These are phyloP conservation scores for Trichoderma brevicompactum DNA, from an alignment of 2,329 filamentous ascomycete genomes.

Conservation along the genomic window DNA sequence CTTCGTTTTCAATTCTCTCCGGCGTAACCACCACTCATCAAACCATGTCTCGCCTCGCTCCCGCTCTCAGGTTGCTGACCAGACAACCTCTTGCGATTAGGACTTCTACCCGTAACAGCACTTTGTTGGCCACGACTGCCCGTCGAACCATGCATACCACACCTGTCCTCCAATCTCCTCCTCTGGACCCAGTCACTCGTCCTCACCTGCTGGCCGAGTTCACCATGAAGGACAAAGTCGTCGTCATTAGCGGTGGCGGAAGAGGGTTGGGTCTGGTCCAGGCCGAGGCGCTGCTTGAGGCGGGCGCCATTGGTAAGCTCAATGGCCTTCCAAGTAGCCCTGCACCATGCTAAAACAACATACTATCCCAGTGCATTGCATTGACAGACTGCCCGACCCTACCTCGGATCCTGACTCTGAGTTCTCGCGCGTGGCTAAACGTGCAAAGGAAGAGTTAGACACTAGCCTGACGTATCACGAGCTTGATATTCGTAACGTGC, in stretches of 20 bases:
- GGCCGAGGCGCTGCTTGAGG: conserved; percentile 77
- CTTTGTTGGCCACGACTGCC: conserved; percentile 28
- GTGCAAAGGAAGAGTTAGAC: conserved; percentile 66
- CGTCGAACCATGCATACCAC: conserved; percentile 35
- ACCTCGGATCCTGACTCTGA: conserved; percentile 50
- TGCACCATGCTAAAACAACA: conserved; percentile 6
- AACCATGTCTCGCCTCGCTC: conserved; percentile 38
- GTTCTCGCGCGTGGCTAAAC: conserved; percentile 67
- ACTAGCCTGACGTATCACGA: conserved; percentile 74
- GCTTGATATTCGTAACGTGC: conserved; percentile 77
- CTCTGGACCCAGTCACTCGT: conserved; percentile 32
- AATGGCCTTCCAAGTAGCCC: background rate
- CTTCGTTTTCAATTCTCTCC: background rate
- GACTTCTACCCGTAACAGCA: conserved; percentile 8
- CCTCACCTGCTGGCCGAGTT: conserved; percentile 68
- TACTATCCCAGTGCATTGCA: conserved; percentile 60
- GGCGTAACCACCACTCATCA: background rate
- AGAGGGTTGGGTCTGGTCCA: conserved; percentile 79
- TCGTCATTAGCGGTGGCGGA: conserved; percentile 76
- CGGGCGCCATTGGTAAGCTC: conserved; percentile 66
- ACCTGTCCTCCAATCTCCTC: conserved; percentile 29
- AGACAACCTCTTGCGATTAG: conserved; percentile 30
- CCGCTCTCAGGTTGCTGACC: conserved; percentile 33
- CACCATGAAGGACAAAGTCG: conserved; percentile 72
- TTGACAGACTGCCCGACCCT: conserved; percentile 65